Base-by-base conservation (phyloP, 441 rosid genomes). In the Pelargonium fulgidum region DNA sequence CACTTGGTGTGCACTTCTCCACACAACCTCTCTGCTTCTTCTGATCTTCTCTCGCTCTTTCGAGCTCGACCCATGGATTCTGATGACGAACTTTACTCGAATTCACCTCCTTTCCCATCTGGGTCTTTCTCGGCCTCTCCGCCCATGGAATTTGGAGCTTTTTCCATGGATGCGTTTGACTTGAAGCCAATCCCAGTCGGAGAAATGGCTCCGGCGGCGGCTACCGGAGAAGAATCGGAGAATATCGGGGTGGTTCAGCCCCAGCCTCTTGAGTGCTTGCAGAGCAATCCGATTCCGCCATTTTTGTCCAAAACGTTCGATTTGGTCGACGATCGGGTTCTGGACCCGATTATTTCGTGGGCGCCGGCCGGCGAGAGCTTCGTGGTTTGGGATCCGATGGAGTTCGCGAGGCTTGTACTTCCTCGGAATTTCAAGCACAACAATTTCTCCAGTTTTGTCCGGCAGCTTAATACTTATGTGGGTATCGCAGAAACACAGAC, bases 401-500 rank as follows among this genome's bases (percentile, higher is more conserved):
- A 88, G 69, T 88, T 88, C 33, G 70, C 93, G 4, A 83, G 88
- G 76, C 19, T 72, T 71, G 69, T 85, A 20, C 89, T 88, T 42
- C 93, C 93, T 0, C 66, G 83, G 73, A 82, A 83, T 68, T 88
- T 88, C 82, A 88, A 88, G 83, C 93, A 88, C 78, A 82, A 81
- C 70, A 88, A 88, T 67, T 86, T 88, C 83, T 86, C 93, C 77
- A 88, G 93, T 79, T 88, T 87, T 66, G 90, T 87, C 68, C 83
- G 92, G 71, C 92, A 88, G 79, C 90, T 88, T 70, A 88, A 86
- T 82, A 88, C 93, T 85, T 88, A 86, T 69, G 93, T 88, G 78
- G 82, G 90, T 86, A 91, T 85, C 76, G 58, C 74, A 67, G 74
- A 71, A 47, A 67, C 59, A 70, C 70, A 26, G 82, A 77, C 80